phyloP scores from a whole-genome alignment of 441 rosid species.

The Adansonia gregorii region DNA sequence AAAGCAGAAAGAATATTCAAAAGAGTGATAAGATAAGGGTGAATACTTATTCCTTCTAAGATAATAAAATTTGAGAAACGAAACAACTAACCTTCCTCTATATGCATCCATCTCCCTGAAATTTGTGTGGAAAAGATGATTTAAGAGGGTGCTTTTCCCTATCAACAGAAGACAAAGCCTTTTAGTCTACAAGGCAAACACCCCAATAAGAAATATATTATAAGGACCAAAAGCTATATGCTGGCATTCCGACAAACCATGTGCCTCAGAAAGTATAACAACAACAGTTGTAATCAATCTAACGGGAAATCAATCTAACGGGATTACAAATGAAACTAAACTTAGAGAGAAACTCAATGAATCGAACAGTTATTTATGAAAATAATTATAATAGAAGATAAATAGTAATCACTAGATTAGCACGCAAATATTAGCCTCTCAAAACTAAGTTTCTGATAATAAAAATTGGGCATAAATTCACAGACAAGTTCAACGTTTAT shows the following conservation, averaged over 20 bases:
- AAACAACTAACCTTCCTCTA: constrained; percentile 61
- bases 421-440: not conserved
- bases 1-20: not conserved
- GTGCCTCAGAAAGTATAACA: constrained; percentile 7
- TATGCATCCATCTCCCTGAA: constrained; percentile 91
- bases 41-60: constrained; percentile 13
- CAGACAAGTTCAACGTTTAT: not conserved
- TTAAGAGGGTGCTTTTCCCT: constrained; percentile 89
- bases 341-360: not conserved
- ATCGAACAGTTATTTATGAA: not conserved
- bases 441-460: not conserved
- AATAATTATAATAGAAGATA: not conserved
- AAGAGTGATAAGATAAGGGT: not conserved
- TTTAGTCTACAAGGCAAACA: constrained; percentile 1
- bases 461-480: not conserved
- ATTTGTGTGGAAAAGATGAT: constrained; percentile 76
- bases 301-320: not conserved
- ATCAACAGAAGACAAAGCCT: constrained; percentile 12
- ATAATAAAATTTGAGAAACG: constrained; percentile 21
- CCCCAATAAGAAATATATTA: not conserved
- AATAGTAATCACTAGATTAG: not conserved
- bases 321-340: constrained; percentile 4
- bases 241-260: not conserved
- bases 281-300: not conserved
- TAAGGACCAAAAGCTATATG: not conserved